phyloP scores from a whole-genome alignment of 75 land plant species.

The Picea sitchensis region DNA sequence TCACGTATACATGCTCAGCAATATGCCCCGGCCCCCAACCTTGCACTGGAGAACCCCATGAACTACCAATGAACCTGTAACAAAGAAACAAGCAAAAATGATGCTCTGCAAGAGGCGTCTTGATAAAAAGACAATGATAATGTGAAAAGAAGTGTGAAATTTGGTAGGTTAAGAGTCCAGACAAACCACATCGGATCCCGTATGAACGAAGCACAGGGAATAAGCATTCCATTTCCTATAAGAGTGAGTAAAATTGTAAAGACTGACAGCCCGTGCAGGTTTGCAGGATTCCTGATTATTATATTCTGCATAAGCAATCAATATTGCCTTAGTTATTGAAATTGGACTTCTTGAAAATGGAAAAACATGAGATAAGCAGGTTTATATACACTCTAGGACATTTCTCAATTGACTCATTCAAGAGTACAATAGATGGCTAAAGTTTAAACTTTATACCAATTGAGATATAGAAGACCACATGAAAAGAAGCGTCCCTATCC shows the following conservation, averaged over 20 bases:
- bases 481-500: constrained; percentile 32
- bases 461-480: constrained; percentile 53
- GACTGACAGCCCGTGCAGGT: constrained; percentile 37
- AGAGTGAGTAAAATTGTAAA: constrained; percentile 34
- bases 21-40: constrained; percentile 29
- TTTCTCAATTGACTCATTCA: background rate
- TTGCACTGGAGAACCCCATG: constrained; percentile 29
- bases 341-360: background rate
- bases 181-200: constrained; percentile 29
- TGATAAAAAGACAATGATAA: background rate
- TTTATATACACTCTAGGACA: background rate
- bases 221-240: constrained; percentile 30
- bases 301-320: constrained; percentile 27
- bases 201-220: constrained; percentile 27
- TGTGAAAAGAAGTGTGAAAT: background rate
- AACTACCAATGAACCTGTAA: constrained; percentile 27
- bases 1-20: constrained; percentile 31
- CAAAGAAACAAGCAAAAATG: background rate
- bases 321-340: constrained; percentile 10
- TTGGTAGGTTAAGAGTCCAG: background rate
- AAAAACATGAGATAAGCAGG: background rate
- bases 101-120: background rate
- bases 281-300: constrained; percentile 30
- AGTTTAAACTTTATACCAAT: constrained; percentile 20
- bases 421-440: constrained; percentile 4